Evolutionary conservation across 2,329 filamentous ascomycete species (phyloP), one percentile per base, ranked within the genome.

Genomic region (Pyrenophora seminiperda): DNA sequence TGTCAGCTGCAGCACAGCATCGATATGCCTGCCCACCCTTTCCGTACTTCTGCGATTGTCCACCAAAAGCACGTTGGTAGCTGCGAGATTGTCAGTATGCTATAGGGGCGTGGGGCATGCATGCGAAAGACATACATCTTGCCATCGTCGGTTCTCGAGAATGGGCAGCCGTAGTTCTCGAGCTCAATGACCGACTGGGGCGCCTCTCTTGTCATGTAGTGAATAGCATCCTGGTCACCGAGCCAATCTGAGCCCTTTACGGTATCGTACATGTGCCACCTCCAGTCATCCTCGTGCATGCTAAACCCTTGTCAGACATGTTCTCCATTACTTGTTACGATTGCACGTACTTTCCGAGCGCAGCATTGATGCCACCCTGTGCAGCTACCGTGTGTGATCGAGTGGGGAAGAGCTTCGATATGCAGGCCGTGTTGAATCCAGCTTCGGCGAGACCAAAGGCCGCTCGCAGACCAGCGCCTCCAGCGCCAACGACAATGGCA

Each of bases 241-340:
- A 97, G 85, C 92, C 92, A 97, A 81, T 97, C 92, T 61, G 90
- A 96, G 61, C 92, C 92, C 82, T 97, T 97, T 73, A 97, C 92
- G 34, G 92, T 97, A 76, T 97, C 92, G 81, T 97, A 97, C 92
- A 97, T 97, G 79, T 97, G 92, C 92, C 92, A 97, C 81, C 91
- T 87, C 92, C 92, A 97, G 79, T 97, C 91, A 71, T 97, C 92
- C 81, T 93, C 85, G 82, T 96, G 91, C 92, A 97, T 97, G 80
- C 73, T 76, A 50, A 13, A 57, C 14, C 27, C 36, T n/a, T 22
- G 56, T 68, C 68, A 76, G 56, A 46, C 43, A 34, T 31, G 40
- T 20, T 9, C 6, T 6, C 7, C 19, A 22, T 29, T 24, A 30
- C 3, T n/a, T 44, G 4, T 37, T 6, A 7, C 20, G 15, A 9